Evolutionary conservation across 805 yeast species (phyloP), one percentile per base, ranked within the genome.

Genomic region (Sugiyamaella chiloensis): DNA sequence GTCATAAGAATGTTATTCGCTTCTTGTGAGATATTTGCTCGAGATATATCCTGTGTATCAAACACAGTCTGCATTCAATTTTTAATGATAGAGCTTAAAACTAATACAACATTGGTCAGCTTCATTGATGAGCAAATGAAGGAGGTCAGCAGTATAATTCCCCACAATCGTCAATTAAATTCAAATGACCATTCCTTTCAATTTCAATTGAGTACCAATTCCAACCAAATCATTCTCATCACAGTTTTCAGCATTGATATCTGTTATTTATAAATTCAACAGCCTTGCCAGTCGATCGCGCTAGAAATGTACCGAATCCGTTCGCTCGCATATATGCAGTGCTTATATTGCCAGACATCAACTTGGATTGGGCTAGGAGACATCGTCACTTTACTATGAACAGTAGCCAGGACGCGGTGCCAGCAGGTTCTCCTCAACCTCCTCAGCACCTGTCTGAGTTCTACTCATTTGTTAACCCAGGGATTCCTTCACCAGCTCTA

Each of bases 391-490:
- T 11, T 30, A 39, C n/a, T n/a, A 12, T 24, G 20, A 24, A 40
- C 24, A 32, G 32, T 26, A n/a, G n/a, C n/a, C 42, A 31, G 27
- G 34, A 24, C 42, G 42, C 42, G 27, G 20, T 14, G 37, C 19
- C 37, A 21, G 35, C 44, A 4, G 39, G 32, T 24, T 40, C 49
- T 3, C 49, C 49, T 8, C 36, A 31, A 24, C 52, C 55, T 23
- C 71, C 73, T 7, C 66, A 80, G 24, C 87, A 81, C 60, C 63
- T 81, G 31, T 72, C 83, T 2, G 87, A 81, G 60, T 81, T 81
- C 60, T 76, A 76, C 56, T 69, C 80, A 2, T 74, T 72, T 52
- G 75, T 79, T 48, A 32, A 43, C 23, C 46, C 53, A n/a, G 36
- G 41, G 7, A 16, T 36, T 21, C 21, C 42, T 11, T 34, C 42